A percentile compares a stretch with the other conserved stretches of the same genome.
Conservation (phyloP, 208 protist species). For the Herpetomonas samuelpessoai region DNA sequence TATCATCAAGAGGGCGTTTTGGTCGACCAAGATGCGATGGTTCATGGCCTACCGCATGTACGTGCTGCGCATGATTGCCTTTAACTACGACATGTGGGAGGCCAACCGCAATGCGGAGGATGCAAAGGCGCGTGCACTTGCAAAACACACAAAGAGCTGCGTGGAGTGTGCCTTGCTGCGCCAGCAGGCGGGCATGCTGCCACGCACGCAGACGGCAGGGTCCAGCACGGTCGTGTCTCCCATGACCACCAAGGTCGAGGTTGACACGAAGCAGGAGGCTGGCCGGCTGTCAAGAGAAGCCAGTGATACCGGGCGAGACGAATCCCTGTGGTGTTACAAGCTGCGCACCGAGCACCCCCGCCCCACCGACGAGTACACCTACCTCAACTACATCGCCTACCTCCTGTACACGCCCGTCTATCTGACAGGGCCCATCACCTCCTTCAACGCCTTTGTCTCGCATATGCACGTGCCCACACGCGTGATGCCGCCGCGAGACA, state of each 20-base stretch:
- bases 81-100: slow-evolving; percentile 55
- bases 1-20: slow-evolving; percentile 20
- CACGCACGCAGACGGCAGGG: no score
- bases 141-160: slow-evolving; percentile 35
- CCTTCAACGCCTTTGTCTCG: slow-evolving; percentile 88
- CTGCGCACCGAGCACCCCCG: slow-evolving; percentile 39
- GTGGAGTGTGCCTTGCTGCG: slow-evolving; percentile 41
- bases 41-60: slow-evolving; percentile 70
- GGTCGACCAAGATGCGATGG: slow-evolving; percentile 36
- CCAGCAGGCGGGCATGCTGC: no score
- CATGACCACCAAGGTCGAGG: no score
- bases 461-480: slow-evolving; percentile 52
- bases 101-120: slow-evolving; percentile 11
- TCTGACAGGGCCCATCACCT: slow-evolving; percentile 78
- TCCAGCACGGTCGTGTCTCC: slow-evolving; percentile 9
- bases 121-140: slow-evolving; percentile 3
- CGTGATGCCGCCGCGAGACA: slow-evolving; percentile 10
- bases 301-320: slow-evolving; percentile 9
- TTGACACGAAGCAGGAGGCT: no score
- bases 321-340: slow-evolving; percentile 43
- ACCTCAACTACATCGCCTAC: slow-evolving; percentile 75
- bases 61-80: slow-evolving; percentile 75
- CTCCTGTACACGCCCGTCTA: slow-evolving; percentile 85
- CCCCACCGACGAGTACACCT: slow-evolving; percentile 37
- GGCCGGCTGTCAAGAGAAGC: no score